Evolutionary conservation across 768 basidiomycete species (phyloP), one percentile per base, ranked within the genome.

Genomic region (Lentinula guzmanii): DNA sequence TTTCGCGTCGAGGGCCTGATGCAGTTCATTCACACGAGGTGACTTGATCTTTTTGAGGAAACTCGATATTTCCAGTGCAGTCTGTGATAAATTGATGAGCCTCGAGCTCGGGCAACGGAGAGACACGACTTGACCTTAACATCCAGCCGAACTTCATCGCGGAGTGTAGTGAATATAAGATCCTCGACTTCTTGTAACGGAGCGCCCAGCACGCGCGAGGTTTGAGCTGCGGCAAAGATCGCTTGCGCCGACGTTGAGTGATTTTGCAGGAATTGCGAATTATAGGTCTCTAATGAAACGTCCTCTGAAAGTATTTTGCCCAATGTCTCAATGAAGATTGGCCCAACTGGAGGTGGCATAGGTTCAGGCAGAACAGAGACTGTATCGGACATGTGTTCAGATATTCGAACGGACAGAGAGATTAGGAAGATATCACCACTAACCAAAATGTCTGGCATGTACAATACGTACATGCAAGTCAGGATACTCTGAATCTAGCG

Each of bases 201-300:
- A 0, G 80, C 71, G 3, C 77, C 76, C 50, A 92, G 72, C 5
- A 70, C 64, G 1, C 69, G 75, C 13, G 79, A 74, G 1, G 79
- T 90, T 67, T 80, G 79, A 5, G 92, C 92, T 45, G 77, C 78
- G 3, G 85, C 87, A 6, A 96, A 72, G 37, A 90, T 74, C 0
- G 85, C 84, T 2, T 70, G 63, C 0, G 84, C 77, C 9, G 79
- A 79, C 0, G 71, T 66, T 0, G 85, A 74, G 62, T 89, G 81
- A 15, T 68, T 76, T 68, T 95, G 90, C 11, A 93, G 79, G 70
- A 87, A 93, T 63, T 90, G 84, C 16, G 86, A 82, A 68, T 91
- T 94, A 75, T 81, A 89, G 0, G 79, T 80, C 45, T 89, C 85
- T n/a, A 85, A 67, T 0, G 86, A 79, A 1, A 86, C 64, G 31